Evolutionary conservation across 345 rosid species (phyloP), one percentile per base, ranked within the genome.

Genomic region (Dimocarpus longan): DNA sequence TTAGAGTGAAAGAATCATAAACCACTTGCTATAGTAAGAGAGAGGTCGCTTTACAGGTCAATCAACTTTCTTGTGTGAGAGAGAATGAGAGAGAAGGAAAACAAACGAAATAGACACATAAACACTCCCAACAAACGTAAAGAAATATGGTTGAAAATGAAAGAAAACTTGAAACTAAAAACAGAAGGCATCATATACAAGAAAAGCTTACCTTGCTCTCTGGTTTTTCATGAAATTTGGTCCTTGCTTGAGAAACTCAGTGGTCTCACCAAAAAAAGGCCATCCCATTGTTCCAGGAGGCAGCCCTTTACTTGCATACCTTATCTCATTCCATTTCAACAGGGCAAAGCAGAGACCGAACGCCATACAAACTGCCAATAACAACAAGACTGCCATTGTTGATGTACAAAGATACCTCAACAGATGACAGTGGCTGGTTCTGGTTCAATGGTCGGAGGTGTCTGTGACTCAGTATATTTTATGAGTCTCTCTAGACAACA

Each of bases 251-350:
- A 93, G 90, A 43, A 94, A 93, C 80, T 93, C 92, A 2, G 91
- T 86, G 19, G 97, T 94, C 86, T 94, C 93, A 4, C 97, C 98
- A 73, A 91, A 87, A 78, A 93, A 59, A 12, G 97, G 98, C 97
- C 96, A 94, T 1, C 98, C 98, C 98, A 93, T 91, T n/a, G 91
- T 88, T 26, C 98, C 98, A 2, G 92, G 93, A 52, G 98, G 98
- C 86, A 94, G 81, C 8, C 90, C 87, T 71, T 88, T 87, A 80
- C 83, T 88, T 68, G 80, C 80, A 82, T 87, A 93, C 32, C 85
- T 86, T 78, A 90, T 71, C 82, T 90, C 90, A 83, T 92, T 91
- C 97, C 96, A 90, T 82, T 85, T 89, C 74, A 91, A 78, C 81
- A 93, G 72, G 78, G 86, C 95, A 66, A 90, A 86, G 84, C 88